A percentile compares a stretch with the other conserved stretches of the same genome.
phyloP scores from a whole-genome alignment of 495 filamentous ascomycete species.

The Penicillium manginii region DNA sequence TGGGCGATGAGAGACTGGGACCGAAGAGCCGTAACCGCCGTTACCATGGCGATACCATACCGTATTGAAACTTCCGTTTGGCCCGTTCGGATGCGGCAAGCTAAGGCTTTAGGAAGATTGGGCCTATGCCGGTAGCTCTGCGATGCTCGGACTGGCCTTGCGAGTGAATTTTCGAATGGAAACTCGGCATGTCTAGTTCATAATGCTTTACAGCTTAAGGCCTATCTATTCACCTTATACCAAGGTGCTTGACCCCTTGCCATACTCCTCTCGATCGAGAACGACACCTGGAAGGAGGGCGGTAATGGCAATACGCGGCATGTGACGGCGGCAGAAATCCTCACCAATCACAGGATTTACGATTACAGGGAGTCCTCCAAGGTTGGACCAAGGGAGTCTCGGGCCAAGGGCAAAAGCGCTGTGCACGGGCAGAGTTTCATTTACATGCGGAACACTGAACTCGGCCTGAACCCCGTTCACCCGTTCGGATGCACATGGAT shows the following conservation, averaged over 20 bases:
- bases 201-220: neutral
- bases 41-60: conserved; percentile 39
- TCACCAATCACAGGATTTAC: conserved; percentile 31
- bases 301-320: conserved; percentile 34
- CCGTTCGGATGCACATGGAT: neutral
- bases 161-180: neutral
- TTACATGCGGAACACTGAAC: neutral
- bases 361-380: conserved; percentile 24
- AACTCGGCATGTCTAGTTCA: neutral
- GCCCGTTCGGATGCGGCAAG: conserved; percentile 27
- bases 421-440: conserved; percentile 4
- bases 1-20: conserved; percentile 49
- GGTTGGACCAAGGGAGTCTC: conserved; percentile 4
- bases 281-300: neutral
- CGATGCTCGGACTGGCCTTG: neutral
- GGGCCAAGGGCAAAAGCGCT: conserved; percentile 16
- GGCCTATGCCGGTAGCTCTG: no score
- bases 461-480: conserved; percentile 7
- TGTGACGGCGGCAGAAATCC: conserved; percentile 27
- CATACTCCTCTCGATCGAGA: neutral
- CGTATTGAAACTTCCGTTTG: conserved; percentile 41
- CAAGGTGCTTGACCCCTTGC: neutral
- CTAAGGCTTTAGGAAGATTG: no score
- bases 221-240: neutral
- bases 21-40: conserved; percentile 51